Base-by-base conservation (phyloP, 768 basidiomycete genomes). In the Melanogaster broomeanus region DNA sequence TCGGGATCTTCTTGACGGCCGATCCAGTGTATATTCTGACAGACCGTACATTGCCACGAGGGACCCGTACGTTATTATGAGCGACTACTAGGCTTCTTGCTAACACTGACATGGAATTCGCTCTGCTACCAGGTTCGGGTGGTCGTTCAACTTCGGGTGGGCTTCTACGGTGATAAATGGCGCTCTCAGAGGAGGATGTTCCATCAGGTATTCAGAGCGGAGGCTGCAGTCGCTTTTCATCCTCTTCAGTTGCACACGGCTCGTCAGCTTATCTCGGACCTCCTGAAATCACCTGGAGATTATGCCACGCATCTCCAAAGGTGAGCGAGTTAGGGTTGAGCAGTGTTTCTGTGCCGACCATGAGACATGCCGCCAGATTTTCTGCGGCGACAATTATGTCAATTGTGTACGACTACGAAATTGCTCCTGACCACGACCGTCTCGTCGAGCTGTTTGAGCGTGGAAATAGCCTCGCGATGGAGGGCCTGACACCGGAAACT, bases 371-470 rank as follows among this genome's bases (percentile, higher is more conserved):
- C 7, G 42, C 6, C 33, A 73, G 74, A 47, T 58, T 65, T 35
- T 61, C 72, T 9, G 67, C 72, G 13, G 62, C 72, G 1, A 66
- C 75, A 2, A 64, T 75, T 37, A 60, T 78, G 49, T 67, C 70
- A 15, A 63, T 78, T 13, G 65, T 72, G 13, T 79, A 79, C 37
- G 78, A 75, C 18, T 64, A 70, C 13, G 57, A 70, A 6, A 64
- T 75, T 7, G 65, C 65, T 15, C 60, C 70, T 8, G 53, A 64
- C 28, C 66, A 67, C 1, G 76, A 77, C 42, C 61, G 64, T 28
- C 70, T 74, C 51, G 67, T 78, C 12, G 53, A 69, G 9, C 54
- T 76, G 4, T 69, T 74, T 5, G 70, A 76, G 33, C 59, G 62
- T 11, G 73, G 73, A 5, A 35, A 67, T 5, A 3, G 24, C 9